Conservation (phyloP, 106 monocot genomes). For the Apostasia shenzhenica region DNA sequence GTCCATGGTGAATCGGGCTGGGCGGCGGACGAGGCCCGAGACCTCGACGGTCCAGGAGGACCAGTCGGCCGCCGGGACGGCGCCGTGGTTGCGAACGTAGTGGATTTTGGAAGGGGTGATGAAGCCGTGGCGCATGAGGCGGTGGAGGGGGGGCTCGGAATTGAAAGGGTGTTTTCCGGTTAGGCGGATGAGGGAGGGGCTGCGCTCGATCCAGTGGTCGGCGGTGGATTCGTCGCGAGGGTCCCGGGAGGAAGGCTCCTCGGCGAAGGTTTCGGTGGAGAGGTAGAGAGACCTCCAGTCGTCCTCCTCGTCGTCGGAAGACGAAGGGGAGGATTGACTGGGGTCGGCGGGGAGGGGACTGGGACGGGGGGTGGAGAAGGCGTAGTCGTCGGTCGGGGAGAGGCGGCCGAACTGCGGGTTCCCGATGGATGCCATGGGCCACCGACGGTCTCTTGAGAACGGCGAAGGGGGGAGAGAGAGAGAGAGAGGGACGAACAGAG, state of each 20-base stretch:
- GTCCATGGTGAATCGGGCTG: slow-evolving; percentile 54
- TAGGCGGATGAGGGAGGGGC: slow-evolving; percentile 77
- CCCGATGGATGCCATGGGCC: neutral
- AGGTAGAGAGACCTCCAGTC: slow-evolving; percentile 4
- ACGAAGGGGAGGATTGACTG: neutral
- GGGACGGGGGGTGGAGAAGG: neutral
- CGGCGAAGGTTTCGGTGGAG: slow-evolving; percentile 4
- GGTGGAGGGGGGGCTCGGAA: slow-evolving; percentile 62
- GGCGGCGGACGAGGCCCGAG: slow-evolving; percentile 48
- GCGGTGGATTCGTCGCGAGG: slow-evolving; percentile 66
- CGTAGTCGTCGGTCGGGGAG: slow-evolving; percentile 7
- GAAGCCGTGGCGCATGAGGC: slow-evolving; percentile 87
- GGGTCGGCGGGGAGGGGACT: neutral
- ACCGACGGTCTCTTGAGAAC: no score
- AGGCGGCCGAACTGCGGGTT: slow-evolving; percentile 9
- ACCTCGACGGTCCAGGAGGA: slow-evolving; percentile 63
- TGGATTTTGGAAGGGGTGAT: slow-evolving; percentile 76
- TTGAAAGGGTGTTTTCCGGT: slow-evolving; percentile 97
- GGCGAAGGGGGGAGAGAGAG: no score
- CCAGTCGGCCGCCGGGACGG: slow-evolving; percentile 61
- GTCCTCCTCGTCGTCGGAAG: slow-evolving; percentile 21
- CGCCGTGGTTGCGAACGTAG: slow-evolving; percentile 96
- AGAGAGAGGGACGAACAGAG: no score
- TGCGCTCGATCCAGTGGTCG: slow-evolving; percentile 66
- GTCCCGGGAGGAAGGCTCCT: slow-evolving; percentile 36